These are phyloP conservation scores for Symbiodinium natans DNA, from an alignment of 73 alveolate genomes.

Conservation along the genomic window DNA sequence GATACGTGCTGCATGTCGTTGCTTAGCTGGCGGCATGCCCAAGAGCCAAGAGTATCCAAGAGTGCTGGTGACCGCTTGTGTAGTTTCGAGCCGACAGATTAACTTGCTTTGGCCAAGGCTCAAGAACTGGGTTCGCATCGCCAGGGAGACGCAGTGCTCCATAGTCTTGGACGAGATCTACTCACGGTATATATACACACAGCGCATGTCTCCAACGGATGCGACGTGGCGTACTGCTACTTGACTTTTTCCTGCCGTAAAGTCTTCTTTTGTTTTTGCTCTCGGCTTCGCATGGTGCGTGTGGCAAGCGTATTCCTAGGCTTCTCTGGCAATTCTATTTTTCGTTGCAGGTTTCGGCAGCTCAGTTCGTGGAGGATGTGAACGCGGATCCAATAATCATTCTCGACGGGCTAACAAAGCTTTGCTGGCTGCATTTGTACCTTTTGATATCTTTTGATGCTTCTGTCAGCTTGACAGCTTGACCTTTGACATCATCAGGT, in stretches of 20 bases:
- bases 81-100: no score
- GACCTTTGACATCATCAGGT: neutral
- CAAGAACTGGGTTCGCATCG: conserved; percentile 85
- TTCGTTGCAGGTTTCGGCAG: conserved; percentile 87
- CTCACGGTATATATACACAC: conserved; percentile 75
- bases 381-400: conserved; percentile 59
- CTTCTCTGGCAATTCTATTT: no score
- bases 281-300: no score
- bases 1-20: no score
- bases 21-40: no score
- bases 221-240: conserved; percentile 43
- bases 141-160: conserved; percentile 80
- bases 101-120: no score
- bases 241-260: no score
- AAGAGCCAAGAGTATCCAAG: no score
- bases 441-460: neutral
- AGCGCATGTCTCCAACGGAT: conserved; percentile 83
- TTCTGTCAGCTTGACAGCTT: no score
- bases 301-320: no score
- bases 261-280: no score
- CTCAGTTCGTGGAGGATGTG: conserved; percentile 87
- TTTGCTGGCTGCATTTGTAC: neutral
- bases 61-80: no score
- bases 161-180: neutral
- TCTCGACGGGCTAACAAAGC: conserved; percentile 83